A percentile compares a stretch with the other conserved stretches of the same genome.
These are phyloP conservation scores for Monosporascus sp. DNA, from an alignment of 2,329 filamentous ascomycete genomes.

Conservation along the genomic window DNA sequence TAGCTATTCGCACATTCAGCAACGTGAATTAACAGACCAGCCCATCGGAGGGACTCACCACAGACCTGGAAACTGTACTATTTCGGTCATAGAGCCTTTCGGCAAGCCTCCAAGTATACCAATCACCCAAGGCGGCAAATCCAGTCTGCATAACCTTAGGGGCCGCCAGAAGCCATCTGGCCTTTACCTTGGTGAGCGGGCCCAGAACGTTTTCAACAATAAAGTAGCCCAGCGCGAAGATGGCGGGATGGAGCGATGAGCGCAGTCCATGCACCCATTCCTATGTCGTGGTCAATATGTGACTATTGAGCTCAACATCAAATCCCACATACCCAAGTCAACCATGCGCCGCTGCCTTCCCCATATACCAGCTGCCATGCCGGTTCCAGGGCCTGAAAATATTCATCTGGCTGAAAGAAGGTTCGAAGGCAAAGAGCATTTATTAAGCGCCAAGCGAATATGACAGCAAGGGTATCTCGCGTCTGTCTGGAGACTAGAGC, in stretches of 20 bases:
- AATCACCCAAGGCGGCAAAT: conserved; percentile 75
- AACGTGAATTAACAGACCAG: not conserved
- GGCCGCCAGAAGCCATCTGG: conserved; percentile 63
- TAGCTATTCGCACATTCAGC: conserved; percentile 43
- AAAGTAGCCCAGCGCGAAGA: conserved; percentile 76
- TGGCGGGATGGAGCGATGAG: conserved; percentile 82
- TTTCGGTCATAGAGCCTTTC: conserved; percentile 64
- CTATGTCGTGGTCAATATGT: conserved; percentile 40
- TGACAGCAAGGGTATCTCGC: conserved; percentile 30
- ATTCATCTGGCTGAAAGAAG: conserved; percentile 98
- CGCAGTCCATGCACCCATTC: conserved; percentile 89
- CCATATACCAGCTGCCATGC: conserved; percentile 90
- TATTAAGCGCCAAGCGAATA: conserved; percentile 67
- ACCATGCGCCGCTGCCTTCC: conserved; percentile 70
- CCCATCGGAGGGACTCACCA: conserved; percentile 48
- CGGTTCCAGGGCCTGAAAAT: conserved; percentile 91
- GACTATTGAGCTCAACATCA: not conserved
- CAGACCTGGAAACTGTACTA: conserved; percentile 60
- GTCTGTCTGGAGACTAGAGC: conserved; percentile 27
- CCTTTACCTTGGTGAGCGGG: conserved; percentile 47
- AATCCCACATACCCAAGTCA: conserved; percentile 75
- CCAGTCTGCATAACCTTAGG: conserved; percentile 74
- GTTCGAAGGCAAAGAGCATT: conserved; percentile 77
- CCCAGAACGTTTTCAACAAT: conserved; percentile 51
- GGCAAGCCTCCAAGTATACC: conserved; percentile 81